phyloP scores from a whole-genome alignment of 306 rosid species.

The Vigna angularis region DNA sequence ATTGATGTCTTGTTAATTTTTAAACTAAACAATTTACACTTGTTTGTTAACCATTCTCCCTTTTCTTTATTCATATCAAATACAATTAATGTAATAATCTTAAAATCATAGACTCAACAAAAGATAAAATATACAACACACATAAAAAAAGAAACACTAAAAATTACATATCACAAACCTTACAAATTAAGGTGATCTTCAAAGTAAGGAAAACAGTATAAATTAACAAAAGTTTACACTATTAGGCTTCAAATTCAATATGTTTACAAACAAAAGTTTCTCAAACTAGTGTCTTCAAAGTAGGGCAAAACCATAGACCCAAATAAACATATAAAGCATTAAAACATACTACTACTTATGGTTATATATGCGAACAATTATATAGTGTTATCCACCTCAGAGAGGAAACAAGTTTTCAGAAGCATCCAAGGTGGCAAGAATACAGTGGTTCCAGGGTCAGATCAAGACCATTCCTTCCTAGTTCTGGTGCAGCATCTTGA shows the following conservation, averaged over 20 bases:
- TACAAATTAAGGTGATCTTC: background rate
- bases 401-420: constrained; percentile 35
- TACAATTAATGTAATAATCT: no score
- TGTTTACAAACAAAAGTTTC: background rate
- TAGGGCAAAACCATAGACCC: background rate
- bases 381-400: background rate
- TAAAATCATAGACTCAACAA: background rate
- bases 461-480: constrained; percentile 71
- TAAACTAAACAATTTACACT: no score
- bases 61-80: no score
- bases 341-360: constrained; percentile 17
- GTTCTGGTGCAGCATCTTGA: constrained; percentile 49
- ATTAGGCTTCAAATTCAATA: background rate
- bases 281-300: background rate
- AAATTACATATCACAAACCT: no score
- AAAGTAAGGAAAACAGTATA: background rate
- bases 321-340: constrained; percentile 7
- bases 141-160: background rate
- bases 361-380: background rate
- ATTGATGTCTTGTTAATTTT: no score
- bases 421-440: constrained; percentile 64
- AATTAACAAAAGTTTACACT: background rate
- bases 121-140: no score
- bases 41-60: no score
- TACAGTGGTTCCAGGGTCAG: constrained; percentile 76